Conservation (phyloP, 371 early-diverging fungal species). For the Mucor piriformis region DNA sequence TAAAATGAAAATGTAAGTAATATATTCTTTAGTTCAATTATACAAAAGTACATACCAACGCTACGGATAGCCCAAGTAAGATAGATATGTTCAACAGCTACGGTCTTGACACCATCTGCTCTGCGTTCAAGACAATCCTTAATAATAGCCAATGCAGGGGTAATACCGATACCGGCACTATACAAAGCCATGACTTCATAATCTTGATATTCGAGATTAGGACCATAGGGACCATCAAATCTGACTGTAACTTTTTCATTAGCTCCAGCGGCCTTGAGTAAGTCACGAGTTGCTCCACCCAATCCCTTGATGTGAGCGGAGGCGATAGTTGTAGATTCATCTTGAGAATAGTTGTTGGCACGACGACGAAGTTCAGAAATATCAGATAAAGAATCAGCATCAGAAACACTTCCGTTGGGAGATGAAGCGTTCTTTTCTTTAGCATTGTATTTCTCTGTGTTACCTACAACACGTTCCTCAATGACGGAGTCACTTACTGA, state of each 20-base stretch:
- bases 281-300: conserved; percentile 34
- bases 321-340: conserved; percentile 22
- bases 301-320: conserved; percentile 49
- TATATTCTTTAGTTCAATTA: too few relatives aligned
- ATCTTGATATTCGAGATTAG: conserved; percentile 45
- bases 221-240: conserved; percentile 52
- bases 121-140: conserved; percentile 45
- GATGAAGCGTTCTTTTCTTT: conserved; percentile 8
- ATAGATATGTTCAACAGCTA: conserved; percentile 42
- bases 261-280: conserved; percentile 16
- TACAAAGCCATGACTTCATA: conserved; percentile 34
- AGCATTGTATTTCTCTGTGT: not conserved
- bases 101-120: conserved; percentile 38
- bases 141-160: conserved; percentile 46
- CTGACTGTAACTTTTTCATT: conserved; percentile 25
- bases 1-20: too few relatives aligned
- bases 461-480: conserved; percentile 20
- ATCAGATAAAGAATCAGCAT: conserved; percentile 16
- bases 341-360: conserved; percentile 3
- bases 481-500: conserved; percentile 2
- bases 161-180: conserved; percentile 51
- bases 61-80: conserved; percentile 44
- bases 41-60: conserved; percentile 32
- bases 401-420: conserved; percentile 8
- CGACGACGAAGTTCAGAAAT: conserved; percentile 25